Conservation (phyloP, 1,139 yeast species). For the Blastobotrys capitulatus region DNA sequence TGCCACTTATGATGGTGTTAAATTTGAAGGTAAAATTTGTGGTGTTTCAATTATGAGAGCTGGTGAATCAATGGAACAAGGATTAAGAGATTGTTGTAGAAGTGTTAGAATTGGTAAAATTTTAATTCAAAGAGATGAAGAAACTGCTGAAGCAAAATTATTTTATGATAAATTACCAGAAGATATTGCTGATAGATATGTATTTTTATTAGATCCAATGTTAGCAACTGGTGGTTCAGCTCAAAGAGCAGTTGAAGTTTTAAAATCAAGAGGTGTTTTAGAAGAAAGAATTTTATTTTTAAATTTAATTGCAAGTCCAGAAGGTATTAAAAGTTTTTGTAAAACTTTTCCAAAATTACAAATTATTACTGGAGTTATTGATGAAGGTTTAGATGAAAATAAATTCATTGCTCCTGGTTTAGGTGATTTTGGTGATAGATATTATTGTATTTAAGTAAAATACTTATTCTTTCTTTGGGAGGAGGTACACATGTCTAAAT, state of each 20-base stretch:
- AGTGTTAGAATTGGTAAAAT: conserved; percentile 95
- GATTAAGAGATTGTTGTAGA: conserved; percentile 91
- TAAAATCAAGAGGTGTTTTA: conserved; percentile 78
- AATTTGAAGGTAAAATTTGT: conserved; percentile 85
- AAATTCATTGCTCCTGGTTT: conserved; percentile 89
- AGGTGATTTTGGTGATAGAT: conserved; percentile 97
- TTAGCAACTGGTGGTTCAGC: conserved; percentile 99
- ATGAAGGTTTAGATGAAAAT: conserved; percentile 74
- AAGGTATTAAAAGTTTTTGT: conserved; percentile 77
- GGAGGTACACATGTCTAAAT: conserved; percentile 3
- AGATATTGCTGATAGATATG: conserved; percentile 83
- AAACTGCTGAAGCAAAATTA: conserved; percentile 52
- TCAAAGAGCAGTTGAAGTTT: conserved; percentile 91
- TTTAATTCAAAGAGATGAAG: conserved; percentile 94
- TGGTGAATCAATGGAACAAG: conserved; percentile 98
- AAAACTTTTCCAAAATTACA: conserved; percentile 74
- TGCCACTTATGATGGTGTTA: conserved; percentile 67
- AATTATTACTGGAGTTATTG: conserved; percentile 91
- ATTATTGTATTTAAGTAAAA: conserved; percentile 83
- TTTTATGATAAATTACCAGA: conserved; percentile 92
- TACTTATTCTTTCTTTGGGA: too few species aligned
- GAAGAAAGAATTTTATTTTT: conserved; percentile 82
- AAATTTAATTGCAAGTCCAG: conserved; percentile 90
- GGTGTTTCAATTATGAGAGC: conserved; percentile 98
- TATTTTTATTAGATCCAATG: conserved; percentile 91